Conservation (phyloP, 1,139 yeast genomes). For the Spencermartinsiella ligniputridi region DNA sequence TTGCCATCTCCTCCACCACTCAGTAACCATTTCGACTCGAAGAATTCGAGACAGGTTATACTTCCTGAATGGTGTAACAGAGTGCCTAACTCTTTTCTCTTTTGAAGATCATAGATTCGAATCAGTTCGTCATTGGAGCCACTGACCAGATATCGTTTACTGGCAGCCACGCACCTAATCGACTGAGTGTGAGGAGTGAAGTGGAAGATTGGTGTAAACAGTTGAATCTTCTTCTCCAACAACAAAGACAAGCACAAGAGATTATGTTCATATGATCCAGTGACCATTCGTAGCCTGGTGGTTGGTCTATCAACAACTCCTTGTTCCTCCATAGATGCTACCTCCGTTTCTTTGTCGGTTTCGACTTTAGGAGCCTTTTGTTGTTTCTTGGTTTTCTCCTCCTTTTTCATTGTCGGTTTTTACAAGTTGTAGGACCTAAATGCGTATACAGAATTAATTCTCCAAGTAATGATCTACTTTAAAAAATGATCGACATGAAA, state of each 20-base stretch:
- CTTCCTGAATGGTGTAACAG: slow-evolving; percentile 87
- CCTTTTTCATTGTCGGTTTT: neutral
- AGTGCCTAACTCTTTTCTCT: slow-evolving; percentile 90
- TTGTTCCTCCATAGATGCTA: too few species aligned
- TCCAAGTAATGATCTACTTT: too few species aligned
- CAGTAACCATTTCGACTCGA: slow-evolving; percentile 68
- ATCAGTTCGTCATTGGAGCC: slow-evolving; percentile 97
- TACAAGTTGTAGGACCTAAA: too few species aligned
- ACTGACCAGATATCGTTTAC: slow-evolving; percentile 81
- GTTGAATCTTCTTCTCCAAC: slow-evolving; percentile 44
- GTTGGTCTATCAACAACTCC: neutral
- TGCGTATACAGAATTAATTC: too few species aligned
- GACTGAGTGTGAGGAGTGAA: slow-evolving; percentile 92
- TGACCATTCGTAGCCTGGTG: slow-evolving; percentile 63
- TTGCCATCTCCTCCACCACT: slow-evolving; percentile 92
- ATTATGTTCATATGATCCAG: slow-evolving; percentile 95
- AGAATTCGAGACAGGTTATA: slow-evolving; percentile 70
- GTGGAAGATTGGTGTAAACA: slow-evolving; percentile 91
- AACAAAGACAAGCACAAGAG: slow-evolving; percentile 76
- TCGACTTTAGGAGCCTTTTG: neutral
- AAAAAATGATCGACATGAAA: too few species aligned
- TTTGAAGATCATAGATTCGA: slow-evolving; percentile 87
- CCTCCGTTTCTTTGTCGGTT: too few species aligned
- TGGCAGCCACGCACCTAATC: slow-evolving; percentile 76
- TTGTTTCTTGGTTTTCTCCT: too few species aligned